Conservation (phyloP, 805 yeast species). For the Barnettozyma wickerhamii region DNA sequence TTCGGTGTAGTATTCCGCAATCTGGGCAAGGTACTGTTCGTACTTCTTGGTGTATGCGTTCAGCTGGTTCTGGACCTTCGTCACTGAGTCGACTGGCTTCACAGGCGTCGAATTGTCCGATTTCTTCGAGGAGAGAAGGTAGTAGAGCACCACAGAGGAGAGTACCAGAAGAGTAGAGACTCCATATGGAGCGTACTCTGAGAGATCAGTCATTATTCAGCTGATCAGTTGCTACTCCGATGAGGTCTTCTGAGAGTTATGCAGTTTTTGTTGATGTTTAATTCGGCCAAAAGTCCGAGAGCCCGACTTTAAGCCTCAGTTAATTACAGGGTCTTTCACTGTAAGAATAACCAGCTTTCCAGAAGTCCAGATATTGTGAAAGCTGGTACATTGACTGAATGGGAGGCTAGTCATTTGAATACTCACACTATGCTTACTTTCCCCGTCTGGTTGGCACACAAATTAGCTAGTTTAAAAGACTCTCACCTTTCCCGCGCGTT, state of each 20-base stretch:
- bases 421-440: no score
- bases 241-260: neutral
- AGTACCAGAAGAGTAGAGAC: conserved; percentile 13
- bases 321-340: no score
- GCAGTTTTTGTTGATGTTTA: neutral
- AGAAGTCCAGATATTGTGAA: no score
- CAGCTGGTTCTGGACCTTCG: conserved; percentile 1
- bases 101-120: conserved; percentile 3
- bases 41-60: conserved; percentile 9
- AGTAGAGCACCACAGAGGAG: conserved; percentile 10
- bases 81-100: neutral
- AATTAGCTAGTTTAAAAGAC: neutral
- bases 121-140: conserved; percentile 1
- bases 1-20: conserved; percentile 3
- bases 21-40: conserved; percentile 2
- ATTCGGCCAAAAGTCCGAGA: neutral
- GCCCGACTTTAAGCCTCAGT: no score
- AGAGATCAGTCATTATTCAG: neutral
- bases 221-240: neutral
- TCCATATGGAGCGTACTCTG: conserved; percentile 10
- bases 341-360: no score
- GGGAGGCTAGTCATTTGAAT: no score
- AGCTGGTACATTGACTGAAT: no score
- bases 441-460: neutral
- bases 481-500: neutral